Conservation (phyloP, 768 basidiomycete genomes). For the Russula emetica region DNA sequence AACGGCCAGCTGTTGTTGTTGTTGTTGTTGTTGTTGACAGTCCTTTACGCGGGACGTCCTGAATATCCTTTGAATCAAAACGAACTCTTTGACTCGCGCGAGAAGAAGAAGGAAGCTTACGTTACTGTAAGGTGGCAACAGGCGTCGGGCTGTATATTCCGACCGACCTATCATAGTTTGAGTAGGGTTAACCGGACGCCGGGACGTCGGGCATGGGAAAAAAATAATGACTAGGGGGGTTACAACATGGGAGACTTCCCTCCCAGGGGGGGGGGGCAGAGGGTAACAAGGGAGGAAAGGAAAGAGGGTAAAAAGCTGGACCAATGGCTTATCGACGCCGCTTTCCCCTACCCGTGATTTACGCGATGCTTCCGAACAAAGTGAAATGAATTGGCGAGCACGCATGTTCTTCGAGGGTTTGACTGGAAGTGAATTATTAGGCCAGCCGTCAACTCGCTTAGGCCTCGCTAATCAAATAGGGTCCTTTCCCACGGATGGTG, state of each 20-base stretch:
- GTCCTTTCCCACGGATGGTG: slow-evolving; percentile 7
- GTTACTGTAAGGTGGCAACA: too few relatives aligned
- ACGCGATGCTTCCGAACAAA: background rate
- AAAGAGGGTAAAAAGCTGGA: background rate
- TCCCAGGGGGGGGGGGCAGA: background rate
- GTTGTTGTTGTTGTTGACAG: too few relatives aligned
- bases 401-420: slow-evolving; percentile 8
- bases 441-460: background rate
- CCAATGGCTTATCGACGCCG: slow-evolving; percentile 13
- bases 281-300: background rate
- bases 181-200: too few relatives aligned
- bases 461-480: slow-evolving; percentile 11
- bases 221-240: background rate
- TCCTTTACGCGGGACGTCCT: too few relatives aligned
- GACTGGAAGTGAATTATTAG: background rate
- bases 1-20: too few relatives aligned
- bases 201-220: slow-evolving; percentile 18
- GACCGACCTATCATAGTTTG: too few relatives aligned
- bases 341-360: background rate
- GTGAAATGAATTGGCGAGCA: background rate
- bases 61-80: too few relatives aligned
- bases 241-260: background rate
- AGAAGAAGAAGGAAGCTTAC: too few relatives aligned
- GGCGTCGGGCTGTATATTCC: too few relatives aligned
- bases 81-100: too few relatives aligned